phyloP scores from a whole-genome alignment of 257 asterid species.

The Solanum chiquidenum region DNA sequence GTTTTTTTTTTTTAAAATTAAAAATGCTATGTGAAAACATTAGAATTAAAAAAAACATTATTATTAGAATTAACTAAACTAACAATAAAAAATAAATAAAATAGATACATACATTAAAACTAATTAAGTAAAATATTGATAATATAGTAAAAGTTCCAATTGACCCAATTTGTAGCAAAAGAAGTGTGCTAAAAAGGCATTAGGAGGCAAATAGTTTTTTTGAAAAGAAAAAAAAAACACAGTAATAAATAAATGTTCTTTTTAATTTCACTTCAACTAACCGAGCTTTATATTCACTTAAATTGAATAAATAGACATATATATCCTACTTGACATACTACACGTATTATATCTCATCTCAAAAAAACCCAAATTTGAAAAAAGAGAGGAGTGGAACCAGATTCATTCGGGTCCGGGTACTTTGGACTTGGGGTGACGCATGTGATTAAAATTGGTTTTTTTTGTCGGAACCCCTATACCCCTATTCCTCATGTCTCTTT shows the following conservation, averaged over 20 bases:
- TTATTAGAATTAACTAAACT: no score
- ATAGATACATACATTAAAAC: not conserved
- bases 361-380: not conserved
- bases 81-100: not conserved
- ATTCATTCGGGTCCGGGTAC: not conserved
- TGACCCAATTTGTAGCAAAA: not conserved
- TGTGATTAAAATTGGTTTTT: not conserved
- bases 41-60: no score
- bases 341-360: no score
- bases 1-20: no score
- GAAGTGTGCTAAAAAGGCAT: not conserved
- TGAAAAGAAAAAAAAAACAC: not conserved
- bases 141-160: not conserved
- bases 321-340: no score
- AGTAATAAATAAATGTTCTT: not conserved
- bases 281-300: not conserved
- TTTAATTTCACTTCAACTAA: not conserved
- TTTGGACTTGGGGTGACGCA: not conserved
- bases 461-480: not conserved
- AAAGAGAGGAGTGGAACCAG: not conserved
- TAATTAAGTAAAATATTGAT: not conserved
- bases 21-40: not conserved
- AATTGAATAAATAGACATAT: no score
- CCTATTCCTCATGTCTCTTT: not conserved
- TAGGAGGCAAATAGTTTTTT: not conserved